phyloP scores from a whole-genome alignment of 192 early-diverging fungal genomes.

The Backusella australiensis region DNA sequence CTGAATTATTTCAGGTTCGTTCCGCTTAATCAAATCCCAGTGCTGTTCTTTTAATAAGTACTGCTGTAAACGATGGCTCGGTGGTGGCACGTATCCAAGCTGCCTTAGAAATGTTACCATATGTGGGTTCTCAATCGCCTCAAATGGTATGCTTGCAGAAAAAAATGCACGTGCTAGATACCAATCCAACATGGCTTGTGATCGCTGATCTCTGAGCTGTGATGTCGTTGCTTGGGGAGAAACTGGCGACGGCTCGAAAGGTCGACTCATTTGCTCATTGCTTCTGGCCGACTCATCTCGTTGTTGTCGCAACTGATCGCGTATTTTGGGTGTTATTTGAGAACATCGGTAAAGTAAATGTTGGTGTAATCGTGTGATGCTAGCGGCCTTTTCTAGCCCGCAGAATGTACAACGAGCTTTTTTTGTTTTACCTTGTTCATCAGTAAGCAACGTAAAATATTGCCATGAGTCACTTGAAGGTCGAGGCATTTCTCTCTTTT shows the following conservation, averaged over 20 bases:
- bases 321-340: neutral
- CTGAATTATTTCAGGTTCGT: neutral
- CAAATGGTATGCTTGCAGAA: slow-evolving; percentile 9
- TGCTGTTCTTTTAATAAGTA: slow-evolving; percentile 14
- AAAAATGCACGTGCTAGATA: slow-evolving; percentile 17
- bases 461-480: slow-evolving; percentile 15
- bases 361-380: slow-evolving; percentile 15
- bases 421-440: neutral
- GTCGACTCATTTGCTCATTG: neutral
- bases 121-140: slow-evolving; percentile 11
- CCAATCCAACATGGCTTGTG: slow-evolving; percentile 15
- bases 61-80: slow-evolving; percentile 5
- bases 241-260: no score
- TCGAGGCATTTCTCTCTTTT: slow-evolving; percentile 15
- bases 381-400: slow-evolving; percentile 13
- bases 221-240: neutral
- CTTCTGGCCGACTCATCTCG: neutral
- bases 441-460: slow-evolving; percentile 4
- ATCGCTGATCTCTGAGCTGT: neutral
- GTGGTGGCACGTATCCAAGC: neutral
- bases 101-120: slow-evolving; percentile 4
- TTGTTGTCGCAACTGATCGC: slow-evolving; percentile 1
- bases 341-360: slow-evolving; percentile 14
- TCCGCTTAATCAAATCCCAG: slow-evolving; percentile 12
- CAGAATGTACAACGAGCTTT: slow-evolving; percentile 18